phyloP scores from a whole-genome alignment of 2,329 filamentous ascomycete genomes.

The Phialocephala subalpina region DNA sequence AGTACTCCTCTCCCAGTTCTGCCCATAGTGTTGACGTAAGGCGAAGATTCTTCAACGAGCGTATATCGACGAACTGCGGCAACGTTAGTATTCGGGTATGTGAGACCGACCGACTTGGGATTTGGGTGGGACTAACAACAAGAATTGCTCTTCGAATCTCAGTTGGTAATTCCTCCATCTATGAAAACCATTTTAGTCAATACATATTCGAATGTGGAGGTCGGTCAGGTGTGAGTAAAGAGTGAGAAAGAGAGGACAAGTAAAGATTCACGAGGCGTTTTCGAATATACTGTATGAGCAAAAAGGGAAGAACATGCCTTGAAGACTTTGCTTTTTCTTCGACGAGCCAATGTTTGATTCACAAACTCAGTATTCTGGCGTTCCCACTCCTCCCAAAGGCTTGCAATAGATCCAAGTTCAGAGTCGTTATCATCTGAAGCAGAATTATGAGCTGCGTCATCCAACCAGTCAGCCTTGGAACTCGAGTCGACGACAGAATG shows the following conservation, averaged over 20 bases:
- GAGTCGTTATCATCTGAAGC: not conserved
- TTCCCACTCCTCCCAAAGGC: not conserved
- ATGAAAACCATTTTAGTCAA: not conserved
- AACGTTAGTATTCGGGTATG: not conserved
- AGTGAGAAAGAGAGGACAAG: not conserved
- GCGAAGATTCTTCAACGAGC: conserved; percentile 33
- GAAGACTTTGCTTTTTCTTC: not conserved
- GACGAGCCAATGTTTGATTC: not conserved
- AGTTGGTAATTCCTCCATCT: conserved; percentile 37
- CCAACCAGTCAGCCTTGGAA: not conserved
- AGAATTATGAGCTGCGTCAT: not conserved
- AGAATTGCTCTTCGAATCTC: conserved; percentile 30
- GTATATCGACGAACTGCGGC: conserved; percentile 13
- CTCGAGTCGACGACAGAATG: not conserved
- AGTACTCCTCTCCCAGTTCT: conserved; percentile 36
- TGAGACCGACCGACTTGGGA: not conserved
- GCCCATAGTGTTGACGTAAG: conserved; percentile 35
- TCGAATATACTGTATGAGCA: not conserved
- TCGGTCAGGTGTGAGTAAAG: not conserved
- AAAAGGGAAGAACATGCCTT: not conserved
- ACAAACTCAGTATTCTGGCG: not conserved
- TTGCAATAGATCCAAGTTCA: not conserved
- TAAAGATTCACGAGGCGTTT: not conserved
- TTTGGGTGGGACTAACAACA: not conserved
- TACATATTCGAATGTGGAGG: not conserved